A percentile compares a stretch with the other conserved stretches of the same genome.
Conservation (phyloP, 805 yeast genomes). For the Jamesozyma gamospora region DNA sequence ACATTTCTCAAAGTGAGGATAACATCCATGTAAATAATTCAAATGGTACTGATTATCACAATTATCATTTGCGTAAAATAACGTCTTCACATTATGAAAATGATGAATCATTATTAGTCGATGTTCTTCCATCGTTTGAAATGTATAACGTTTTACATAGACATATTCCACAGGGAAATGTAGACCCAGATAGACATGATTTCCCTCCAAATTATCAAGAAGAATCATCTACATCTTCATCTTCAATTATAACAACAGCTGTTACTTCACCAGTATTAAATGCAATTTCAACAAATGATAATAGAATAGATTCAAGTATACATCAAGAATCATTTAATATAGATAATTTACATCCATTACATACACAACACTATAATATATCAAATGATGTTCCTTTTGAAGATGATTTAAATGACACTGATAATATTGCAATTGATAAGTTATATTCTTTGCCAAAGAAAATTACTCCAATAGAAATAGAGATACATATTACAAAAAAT, state of each 20-base stretch:
- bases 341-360: constrained; percentile 11
- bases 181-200: constrained; percentile 23
- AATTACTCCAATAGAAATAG: constrained; percentile 38
- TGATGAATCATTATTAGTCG: constrained; percentile 28
- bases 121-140: constrained; percentile 59
- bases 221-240: constrained; percentile 4
- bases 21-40: neutral
- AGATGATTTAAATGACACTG: constrained; percentile 29
- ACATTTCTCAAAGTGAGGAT: neutral
- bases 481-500: constrained; percentile 42
- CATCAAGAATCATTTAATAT: constrained; percentile 2
- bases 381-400: constrained; percentile 14
- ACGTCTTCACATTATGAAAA: constrained; percentile 9
- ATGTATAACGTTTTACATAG: constrained; percentile 44
- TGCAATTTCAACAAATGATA: neutral
- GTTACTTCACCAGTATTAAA: neutral
- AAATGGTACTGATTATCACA: neutral
- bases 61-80: neutral
- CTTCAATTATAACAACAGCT: neutral
- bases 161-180: constrained; percentile 34
- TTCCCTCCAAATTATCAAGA: constrained; percentile 31
- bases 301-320: neutral
- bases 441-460: constrained; percentile 40
- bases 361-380: constrained; percentile 13
- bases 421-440: constrained; percentile 42